A percentile compares a stretch with the other conserved stretches of the same genome.
phyloP scores from a whole-genome alignment of 2,329 filamentous ascomycete species.

The Trichoderma sp. region DNA sequence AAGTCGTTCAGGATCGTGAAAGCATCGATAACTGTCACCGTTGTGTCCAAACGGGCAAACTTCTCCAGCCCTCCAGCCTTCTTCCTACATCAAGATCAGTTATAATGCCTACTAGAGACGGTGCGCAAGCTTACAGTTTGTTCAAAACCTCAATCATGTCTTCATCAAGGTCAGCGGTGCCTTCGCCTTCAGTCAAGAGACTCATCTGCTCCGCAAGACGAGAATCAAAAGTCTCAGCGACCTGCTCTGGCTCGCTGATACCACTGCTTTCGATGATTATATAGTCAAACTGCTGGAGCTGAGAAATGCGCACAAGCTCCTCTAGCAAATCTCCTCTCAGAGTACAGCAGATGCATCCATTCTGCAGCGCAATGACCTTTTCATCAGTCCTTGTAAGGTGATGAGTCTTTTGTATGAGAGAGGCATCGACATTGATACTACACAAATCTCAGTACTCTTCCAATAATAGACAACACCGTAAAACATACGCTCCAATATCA shows the following conservation, averaged over 20 bases:
- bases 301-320: conserved; percentile 62
- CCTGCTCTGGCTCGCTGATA: conserved; percentile 70
- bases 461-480: background rate
- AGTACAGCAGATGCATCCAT: conserved; percentile 75
- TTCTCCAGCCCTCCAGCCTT: conserved; percentile 62
- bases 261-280: conserved; percentile 69
- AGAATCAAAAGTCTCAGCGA: conserved; percentile 68
- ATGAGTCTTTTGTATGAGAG: conserved; percentile 55
- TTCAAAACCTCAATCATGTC: conserved; percentile 36
- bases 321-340: conserved; percentile 67
- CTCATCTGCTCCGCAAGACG: conserved; percentile 50
- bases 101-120: background rate
- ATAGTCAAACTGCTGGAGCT: conserved; percentile 64
- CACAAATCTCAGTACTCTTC: background rate
- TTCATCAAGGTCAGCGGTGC: conserved; percentile 33
- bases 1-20: conserved; percentile 72
- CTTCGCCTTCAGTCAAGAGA: conserved; percentile 31
- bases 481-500: conserved; percentile 59
- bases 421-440: conserved; percentile 63
- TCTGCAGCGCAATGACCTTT: conserved; percentile 65
- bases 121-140: conserved; percentile 34
- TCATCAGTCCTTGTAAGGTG: conserved; percentile 57
- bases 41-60: conserved; percentile 65
- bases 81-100: conserved; percentile 31
- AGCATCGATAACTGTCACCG: conserved; percentile 69